These are phyloP conservation scores for Austroboletus eburneus DNA, from an alignment of 768 basidiomycete genomes.

Conservation along the genomic window DNA sequence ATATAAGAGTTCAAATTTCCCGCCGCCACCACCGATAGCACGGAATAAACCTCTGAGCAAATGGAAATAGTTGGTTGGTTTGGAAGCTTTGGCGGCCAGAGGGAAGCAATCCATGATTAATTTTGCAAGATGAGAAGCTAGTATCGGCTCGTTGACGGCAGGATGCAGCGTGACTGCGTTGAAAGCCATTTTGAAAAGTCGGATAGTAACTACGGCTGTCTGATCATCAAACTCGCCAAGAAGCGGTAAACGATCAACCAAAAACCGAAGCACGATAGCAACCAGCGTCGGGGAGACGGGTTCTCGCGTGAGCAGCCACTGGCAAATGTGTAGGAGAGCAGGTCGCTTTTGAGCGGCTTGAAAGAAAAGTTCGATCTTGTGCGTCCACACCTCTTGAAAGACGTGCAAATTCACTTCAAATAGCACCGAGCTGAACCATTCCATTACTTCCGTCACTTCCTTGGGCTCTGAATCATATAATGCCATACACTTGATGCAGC, in stretches of 20 bases:
- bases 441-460: slow-evolving; percentile 74
- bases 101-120: slow-evolving; percentile 96
- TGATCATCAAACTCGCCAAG: slow-evolving; percentile 84
- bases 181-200: slow-evolving; percentile 95
- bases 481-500: slow-evolving; percentile 78
- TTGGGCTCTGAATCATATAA: slow-evolving; percentile 72
- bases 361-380: slow-evolving; percentile 89
- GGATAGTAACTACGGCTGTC: slow-evolving; percentile 78
- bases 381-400: slow-evolving; percentile 95
- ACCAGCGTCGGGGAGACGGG: slow-evolving; percentile 74
- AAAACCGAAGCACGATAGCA: slow-evolving; percentile 82
- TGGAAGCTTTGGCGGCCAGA: slow-evolving; percentile 84
- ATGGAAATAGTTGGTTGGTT: slow-evolving; percentile 90
- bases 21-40: slow-evolving; percentile 87
- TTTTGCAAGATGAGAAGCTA: slow-evolving; percentile 90
- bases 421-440: slow-evolving; percentile 72
- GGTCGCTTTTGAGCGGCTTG: slow-evolving; percentile 72
- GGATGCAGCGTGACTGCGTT: slow-evolving; percentile 76
- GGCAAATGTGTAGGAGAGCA: slow-evolving; percentile 78
- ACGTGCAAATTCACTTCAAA: slow-evolving; percentile 85
- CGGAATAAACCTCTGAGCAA: slow-evolving; percentile 90
- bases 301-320: slow-evolving; percentile 77
- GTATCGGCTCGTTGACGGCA: slow-evolving; percentile 77
- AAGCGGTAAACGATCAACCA: slow-evolving; percentile 75
- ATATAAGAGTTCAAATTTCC: slow-evolving; percentile 90